Evolutionary conservation across 75 land plant genomes (phyloP).

Genomic region (Pinus tabuliformis): DNA sequence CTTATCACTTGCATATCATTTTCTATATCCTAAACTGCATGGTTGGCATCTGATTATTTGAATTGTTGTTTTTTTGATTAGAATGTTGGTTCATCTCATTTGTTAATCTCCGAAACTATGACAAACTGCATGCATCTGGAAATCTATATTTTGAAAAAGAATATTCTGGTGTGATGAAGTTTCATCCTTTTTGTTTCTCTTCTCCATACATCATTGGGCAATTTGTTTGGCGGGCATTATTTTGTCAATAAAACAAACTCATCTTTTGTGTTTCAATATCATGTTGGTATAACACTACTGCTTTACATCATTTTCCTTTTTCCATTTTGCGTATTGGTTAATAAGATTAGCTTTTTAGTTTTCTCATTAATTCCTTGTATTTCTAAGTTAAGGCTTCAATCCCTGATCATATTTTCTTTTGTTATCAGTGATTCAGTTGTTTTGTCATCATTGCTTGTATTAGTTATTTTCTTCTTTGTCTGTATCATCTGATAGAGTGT

Average conservation of each 20-base stretch:
- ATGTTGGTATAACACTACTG: background rate
- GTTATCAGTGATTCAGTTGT: background rate
- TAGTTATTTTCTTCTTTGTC: background rate
- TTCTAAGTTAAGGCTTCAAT: background rate
- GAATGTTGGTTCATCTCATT: no score
- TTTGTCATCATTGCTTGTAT: slow-evolving; percentile 6
- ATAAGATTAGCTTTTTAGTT: background rate
- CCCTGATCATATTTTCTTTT: background rate
- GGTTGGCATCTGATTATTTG: no score
- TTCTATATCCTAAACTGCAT: no score
- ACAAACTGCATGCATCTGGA: no score
- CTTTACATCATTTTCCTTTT: background rate
- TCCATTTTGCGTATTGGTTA: background rate
- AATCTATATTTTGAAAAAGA: no score
- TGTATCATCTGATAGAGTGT: background rate
- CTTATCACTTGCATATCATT: no score
- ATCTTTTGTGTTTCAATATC: background rate
- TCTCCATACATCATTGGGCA: background rate
- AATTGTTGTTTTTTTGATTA: no score
- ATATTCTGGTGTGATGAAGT: background rate
- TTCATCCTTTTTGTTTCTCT: background rate
- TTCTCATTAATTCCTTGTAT: background rate
- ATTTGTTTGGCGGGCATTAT: background rate
- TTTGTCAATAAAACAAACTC: background rate
- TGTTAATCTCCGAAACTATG: no score